Percentiles rank a stretch among this genome's conserved stretches.
Conservation (phyloP, 2,329 filamentous ascomycete genomes). For the Teratosphaeria epicoccoides region DNA sequence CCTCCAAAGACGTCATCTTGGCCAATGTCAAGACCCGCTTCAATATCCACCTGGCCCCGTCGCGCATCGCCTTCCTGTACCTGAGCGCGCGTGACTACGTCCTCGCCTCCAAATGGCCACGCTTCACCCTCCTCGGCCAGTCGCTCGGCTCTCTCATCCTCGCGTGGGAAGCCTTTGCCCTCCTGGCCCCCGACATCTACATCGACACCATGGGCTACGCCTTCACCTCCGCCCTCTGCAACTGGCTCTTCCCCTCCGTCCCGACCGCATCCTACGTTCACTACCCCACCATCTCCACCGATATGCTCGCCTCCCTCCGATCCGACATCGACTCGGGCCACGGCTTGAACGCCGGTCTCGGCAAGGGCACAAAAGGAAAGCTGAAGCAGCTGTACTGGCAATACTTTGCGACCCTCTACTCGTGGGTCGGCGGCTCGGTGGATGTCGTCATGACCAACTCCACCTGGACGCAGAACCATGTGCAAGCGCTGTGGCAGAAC, state of each 20-base stretch:
- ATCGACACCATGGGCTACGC: slow-evolving; percentile 98
- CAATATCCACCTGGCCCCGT: slow-evolving; percentile 78
- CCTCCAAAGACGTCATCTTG: slow-evolving; percentile 69
- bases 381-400: slow-evolving; percentile 79
- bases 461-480: slow-evolving; percentile 80
- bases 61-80: slow-evolving; percentile 80
- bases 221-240: slow-evolving; percentile 73
- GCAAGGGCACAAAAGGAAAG: slow-evolving; percentile 57
- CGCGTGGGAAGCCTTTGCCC: slow-evolving; percentile 84
- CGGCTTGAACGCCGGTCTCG: slow-evolving; percentile 75
- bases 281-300: slow-evolving; percentile 95
- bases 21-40: slow-evolving; percentile 58
- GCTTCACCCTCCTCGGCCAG: slow-evolving; percentile 88
- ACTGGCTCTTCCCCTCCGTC: slow-evolving; percentile 66
- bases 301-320: slow-evolving; percentile 78
- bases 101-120: slow-evolving; percentile 75
- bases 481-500: slow-evolving; percentile 65
- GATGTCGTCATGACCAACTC: slow-evolving; percentile 98
- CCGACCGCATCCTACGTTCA: slow-evolving; percentile 92
- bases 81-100: slow-evolving; percentile 80
- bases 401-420: slow-evolving; percentile 72
- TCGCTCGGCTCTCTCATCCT: slow-evolving; percentile 79
- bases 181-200: slow-evolving; percentile 86
- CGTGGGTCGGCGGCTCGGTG: slow-evolving; percentile 67
- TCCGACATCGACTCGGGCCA: slow-evolving; percentile 43